Evolutionary conservation across 2,329 filamentous ascomycete genomes (phyloP).

Genomic region (Trichothecium sympodiale): DNA sequence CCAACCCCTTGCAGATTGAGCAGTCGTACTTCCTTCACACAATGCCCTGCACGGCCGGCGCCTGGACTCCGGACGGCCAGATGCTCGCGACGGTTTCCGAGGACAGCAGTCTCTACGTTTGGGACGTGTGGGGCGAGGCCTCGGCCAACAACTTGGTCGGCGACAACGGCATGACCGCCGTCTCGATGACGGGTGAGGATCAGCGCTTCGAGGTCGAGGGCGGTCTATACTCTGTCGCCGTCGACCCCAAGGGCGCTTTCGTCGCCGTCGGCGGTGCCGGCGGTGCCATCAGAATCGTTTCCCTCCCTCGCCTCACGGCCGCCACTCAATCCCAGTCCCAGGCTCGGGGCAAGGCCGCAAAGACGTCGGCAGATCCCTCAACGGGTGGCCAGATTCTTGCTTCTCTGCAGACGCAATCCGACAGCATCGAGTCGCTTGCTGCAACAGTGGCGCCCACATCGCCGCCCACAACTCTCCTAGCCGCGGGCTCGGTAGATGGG

Average conservation of each 20-base stretch:
- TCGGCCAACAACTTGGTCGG: constrained; percentile 42
- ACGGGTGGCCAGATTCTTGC: constrained; percentile 59
- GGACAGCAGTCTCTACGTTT: constrained; percentile 81
- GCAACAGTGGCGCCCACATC: constrained; percentile 33
- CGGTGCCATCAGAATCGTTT: constrained; percentile 75
- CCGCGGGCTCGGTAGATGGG: constrained; percentile 60
- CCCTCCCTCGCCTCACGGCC: constrained; percentile 55
- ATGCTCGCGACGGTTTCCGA: constrained; percentile 83
- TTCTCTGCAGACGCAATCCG: constrained; percentile 64
- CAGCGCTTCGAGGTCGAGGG: constrained; percentile 88
- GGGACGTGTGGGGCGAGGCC: constrained; percentile 78
- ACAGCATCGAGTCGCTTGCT: constrained; percentile 66
- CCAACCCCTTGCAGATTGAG: constrained; percentile 62
- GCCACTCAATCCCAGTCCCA: constrained; percentile 11
- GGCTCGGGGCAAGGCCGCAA: constrained; percentile 14
- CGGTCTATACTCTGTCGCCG: constrained; percentile 76
- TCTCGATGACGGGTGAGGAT: constrained; percentile 69
- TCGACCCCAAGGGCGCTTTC: constrained; percentile 69
- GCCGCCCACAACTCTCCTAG: constrained; percentile 44
- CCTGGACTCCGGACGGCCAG: constrained; percentile 81
- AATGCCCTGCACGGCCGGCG: constrained; percentile 72
- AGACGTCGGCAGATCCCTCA: constrained; percentile 23
- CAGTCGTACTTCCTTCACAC: constrained; percentile 92
- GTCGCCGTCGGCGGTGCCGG: constrained; percentile 81
- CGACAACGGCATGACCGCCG: constrained; percentile 51